These are phyloP conservation scores for Stephania japonica DNA, from an alignment of 164 flowering plant genomes.

Conservation along the genomic window DNA sequence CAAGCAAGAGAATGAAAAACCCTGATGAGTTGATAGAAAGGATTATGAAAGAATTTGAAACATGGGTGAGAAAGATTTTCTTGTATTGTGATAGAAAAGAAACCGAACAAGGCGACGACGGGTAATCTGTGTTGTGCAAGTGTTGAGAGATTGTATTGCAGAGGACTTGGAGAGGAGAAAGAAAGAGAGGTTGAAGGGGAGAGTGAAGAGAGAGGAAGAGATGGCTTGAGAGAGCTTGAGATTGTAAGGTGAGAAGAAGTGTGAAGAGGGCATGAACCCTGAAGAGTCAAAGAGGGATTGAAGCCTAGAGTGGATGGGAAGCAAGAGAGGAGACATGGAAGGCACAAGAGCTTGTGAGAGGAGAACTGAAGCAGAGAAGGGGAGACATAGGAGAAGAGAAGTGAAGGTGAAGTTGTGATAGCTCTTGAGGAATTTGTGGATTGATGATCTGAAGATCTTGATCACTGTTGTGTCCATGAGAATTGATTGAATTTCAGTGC, in stretches of 20 bases:
- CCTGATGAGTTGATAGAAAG: slow-evolving; percentile 22
- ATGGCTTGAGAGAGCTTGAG: slow-evolving; percentile 70
- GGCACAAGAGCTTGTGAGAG: slow-evolving; percentile 41
- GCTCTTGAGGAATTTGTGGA: slow-evolving; percentile 54
- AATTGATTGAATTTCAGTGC: slow-evolving; percentile 1
- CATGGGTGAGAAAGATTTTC: slow-evolving; percentile 30
- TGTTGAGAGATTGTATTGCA: slow-evolving; percentile 30
- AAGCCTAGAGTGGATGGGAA: slow-evolving; percentile 32
- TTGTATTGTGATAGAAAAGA: slow-evolving; percentile 18
- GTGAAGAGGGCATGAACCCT: slow-evolving; percentile 55
- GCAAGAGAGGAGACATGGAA: slow-evolving; percentile 27
- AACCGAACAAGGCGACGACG: neutral
- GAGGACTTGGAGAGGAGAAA: slow-evolving; percentile 59
- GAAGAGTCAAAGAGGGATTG: slow-evolving; percentile 52
- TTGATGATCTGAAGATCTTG: slow-evolving; percentile 60
- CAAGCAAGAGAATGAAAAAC: slow-evolving; percentile 26
- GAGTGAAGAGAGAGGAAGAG: slow-evolving; percentile 37
- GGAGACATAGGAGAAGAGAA: slow-evolving; percentile 44
- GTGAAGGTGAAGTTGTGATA: slow-evolving; percentile 48
- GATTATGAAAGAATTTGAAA: slow-evolving; percentile 28
- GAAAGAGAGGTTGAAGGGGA: slow-evolving; percentile 69
- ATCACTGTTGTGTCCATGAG: slow-evolving; percentile 36
- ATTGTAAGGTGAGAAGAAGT: slow-evolving; percentile 43
- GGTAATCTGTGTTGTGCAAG: slow-evolving; percentile 5
- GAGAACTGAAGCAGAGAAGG: slow-evolving; percentile 58